A percentile compares a stretch with the other conserved stretches of the same genome.
Conservation (phyloP, 768 basidiomycete species). For the Leucogyrophana mollusca region DNA sequence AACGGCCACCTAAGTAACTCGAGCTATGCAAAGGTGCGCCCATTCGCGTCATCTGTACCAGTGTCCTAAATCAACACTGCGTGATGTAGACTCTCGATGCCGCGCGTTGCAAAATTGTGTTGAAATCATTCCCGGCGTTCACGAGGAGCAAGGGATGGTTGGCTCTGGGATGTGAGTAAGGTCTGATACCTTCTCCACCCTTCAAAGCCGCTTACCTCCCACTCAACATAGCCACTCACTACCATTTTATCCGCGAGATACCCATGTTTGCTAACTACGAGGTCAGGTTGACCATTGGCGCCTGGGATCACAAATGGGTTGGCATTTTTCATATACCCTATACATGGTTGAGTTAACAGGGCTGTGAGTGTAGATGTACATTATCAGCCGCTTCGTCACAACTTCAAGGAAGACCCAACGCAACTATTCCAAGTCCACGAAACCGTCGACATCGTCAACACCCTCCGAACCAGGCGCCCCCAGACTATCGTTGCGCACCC, state of each 20-base stretch:
- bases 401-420: constrained; percentile 31
- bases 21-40: constrained; percentile 66
- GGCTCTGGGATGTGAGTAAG: constrained; percentile 43
- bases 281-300: constrained; percentile 51
- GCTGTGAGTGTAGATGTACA: constrained; percentile 50
- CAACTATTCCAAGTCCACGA: constrained; percentile 9
- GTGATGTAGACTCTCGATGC: constrained; percentile 39
- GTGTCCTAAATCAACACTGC: neutral
- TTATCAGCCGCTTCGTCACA: constrained; percentile 63
- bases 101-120: constrained; percentile 46
- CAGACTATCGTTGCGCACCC: constrained; percentile 33
- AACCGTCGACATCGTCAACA: constrained; percentile 5
- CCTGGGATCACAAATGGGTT: constrained; percentile 84
- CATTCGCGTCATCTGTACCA: neutral
- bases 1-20: constrained; percentile 80
- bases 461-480: constrained; percentile 19
- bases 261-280: constrained; percentile 62
- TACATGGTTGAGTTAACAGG: too few species aligned
- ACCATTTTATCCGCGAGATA: constrained; percentile 69
- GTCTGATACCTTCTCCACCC: neutral
- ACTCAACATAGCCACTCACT: constrained; percentile 63
- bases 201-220: neutral
- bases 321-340: constrained; percentile 18
- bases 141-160: constrained; percentile 61
- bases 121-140: constrained; percentile 55